Conservation (phyloP, 1,284 basidiomycete species). For the Microbotryum scabiosae region DNA sequence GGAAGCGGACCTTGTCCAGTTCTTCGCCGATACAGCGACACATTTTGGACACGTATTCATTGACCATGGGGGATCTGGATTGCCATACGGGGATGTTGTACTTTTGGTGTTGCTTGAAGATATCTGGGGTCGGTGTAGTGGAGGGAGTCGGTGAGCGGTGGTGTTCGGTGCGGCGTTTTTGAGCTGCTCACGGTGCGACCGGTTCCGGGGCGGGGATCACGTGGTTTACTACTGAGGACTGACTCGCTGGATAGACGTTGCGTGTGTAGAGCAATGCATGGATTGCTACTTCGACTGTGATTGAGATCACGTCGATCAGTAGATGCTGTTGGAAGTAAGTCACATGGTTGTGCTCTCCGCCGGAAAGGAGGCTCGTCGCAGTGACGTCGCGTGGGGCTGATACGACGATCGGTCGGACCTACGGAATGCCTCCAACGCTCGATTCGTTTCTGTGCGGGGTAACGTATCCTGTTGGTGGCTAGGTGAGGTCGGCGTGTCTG, state of each 20-base stretch:
- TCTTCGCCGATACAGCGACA: slow-evolving; percentile 62
- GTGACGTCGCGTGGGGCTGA: too few relatives aligned
- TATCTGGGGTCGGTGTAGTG: slow-evolving; percentile 42
- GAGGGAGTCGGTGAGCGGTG: not conserved
- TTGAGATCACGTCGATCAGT: not conserved
- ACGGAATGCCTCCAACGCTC: too few relatives aligned
- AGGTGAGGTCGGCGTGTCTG: too few relatives aligned
- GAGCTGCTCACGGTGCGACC: too few relatives aligned
- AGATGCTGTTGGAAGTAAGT: not conserved
- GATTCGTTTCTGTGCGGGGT: too few relatives aligned
- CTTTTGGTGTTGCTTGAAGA: slow-evolving; percentile 77
- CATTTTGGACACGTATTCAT: slow-evolving; percentile 56
- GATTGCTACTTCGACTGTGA: slow-evolving; percentile 77
- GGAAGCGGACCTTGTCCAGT: slow-evolving; percentile 51
- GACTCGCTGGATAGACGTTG: slow-evolving; percentile 66
- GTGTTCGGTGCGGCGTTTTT: too few relatives aligned
- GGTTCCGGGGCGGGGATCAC: too few relatives aligned
- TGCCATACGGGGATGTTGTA: slow-evolving; percentile 85
- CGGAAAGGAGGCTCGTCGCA: too few relatives aligned
- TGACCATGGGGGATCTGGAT: slow-evolving; percentile 76
- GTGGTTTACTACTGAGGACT: not conserved
- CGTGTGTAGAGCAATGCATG: slow-evolving; percentile 86
- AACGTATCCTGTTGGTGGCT: too few relatives aligned
- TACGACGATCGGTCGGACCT: too few relatives aligned
- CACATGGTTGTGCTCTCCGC: too few relatives aligned